Conservation (phyloP, 257 asterid genomes). For the Salvia splendens region DNA sequence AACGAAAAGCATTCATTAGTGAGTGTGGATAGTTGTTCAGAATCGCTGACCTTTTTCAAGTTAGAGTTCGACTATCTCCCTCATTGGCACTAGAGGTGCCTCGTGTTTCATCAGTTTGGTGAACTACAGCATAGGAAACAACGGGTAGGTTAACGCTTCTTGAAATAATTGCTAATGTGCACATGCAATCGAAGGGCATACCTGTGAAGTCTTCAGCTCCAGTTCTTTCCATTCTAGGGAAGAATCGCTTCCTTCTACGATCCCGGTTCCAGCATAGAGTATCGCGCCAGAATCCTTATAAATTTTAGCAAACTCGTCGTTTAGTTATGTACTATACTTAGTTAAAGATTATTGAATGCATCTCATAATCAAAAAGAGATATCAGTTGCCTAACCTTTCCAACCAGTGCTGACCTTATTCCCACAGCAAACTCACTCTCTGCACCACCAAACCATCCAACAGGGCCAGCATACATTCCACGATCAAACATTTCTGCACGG, state of each 20-base stretch:
- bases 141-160: conserved; percentile 7
- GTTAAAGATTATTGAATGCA: conserved; percentile 4
- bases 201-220: conserved; percentile 97
- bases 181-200: conserved; percentile 35
- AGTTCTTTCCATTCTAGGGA: conserved; percentile 91
- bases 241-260: conserved; percentile 86
- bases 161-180: not conserved
- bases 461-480: conserved; percentile 99
- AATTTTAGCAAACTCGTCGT: conserved; percentile 26
- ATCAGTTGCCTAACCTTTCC: conserved; percentile 59
- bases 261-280: conserved; percentile 89
- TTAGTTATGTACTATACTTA: not conserved
- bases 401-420: conserved; percentile 93
- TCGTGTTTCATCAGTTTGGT: conserved; percentile 84
- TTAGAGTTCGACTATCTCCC: conserved; percentile 44
- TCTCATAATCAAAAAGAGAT: not conserved
- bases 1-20: conserved; percentile 9
- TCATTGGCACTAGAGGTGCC: conserved; percentile 45
- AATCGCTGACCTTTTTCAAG: conserved; percentile 37
- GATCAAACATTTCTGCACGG: conserved; percentile 82
- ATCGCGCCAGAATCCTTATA: conserved; percentile 74
- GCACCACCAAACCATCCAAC: conserved; percentile 98
- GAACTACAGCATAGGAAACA: conserved; percentile 48
- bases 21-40: conserved; percentile 10
- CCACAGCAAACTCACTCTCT: conserved; percentile 96